Evolutionary conservation across 116 monocot species (phyloP).

Genomic region (Phalaenopsis hybrid): DNA sequence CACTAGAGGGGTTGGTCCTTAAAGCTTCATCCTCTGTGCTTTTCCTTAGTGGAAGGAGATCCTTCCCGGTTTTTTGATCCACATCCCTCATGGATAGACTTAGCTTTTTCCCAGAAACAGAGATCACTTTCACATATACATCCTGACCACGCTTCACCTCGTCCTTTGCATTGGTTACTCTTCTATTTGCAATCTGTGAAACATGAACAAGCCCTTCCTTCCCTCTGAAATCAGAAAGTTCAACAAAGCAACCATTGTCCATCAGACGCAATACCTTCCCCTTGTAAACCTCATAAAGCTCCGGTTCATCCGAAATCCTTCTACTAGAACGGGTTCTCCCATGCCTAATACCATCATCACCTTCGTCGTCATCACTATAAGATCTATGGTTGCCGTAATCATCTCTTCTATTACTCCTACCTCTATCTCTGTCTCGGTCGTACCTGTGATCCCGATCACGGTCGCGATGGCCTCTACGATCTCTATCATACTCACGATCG

Average conservation of each 20-base stretch:
- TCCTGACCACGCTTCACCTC: constrained; percentile 77
- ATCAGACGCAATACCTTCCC: constrained; percentile 80
- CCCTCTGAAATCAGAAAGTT: constrained; percentile 49
- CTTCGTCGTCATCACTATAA: constrained; percentile 10
- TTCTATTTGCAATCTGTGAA: constrained; percentile 63
- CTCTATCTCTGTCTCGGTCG: constrained; percentile 6
- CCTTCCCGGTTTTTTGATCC: constrained; percentile 86
- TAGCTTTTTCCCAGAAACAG: constrained; percentile 76
- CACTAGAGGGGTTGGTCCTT: constrained; percentile 60
- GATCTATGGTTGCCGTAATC: constrained; percentile 6
- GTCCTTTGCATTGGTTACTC: constrained; percentile 69
- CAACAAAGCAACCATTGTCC: constrained; percentile 91
- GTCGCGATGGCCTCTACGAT: constrained; percentile 6
- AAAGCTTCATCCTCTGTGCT: constrained; percentile 45
- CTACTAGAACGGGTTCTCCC: constrained; percentile 1
- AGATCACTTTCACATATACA: constrained; percentile 89
- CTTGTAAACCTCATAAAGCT: constrained; percentile 46
- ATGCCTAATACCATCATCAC: constrained; percentile 12
- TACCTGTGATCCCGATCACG: constrained; percentile 19
- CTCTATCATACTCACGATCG: constrained; percentile 12
- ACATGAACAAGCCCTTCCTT: constrained; percentile 87
- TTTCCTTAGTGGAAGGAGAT: constrained; percentile 70
- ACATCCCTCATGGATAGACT: constrained; percentile 92
- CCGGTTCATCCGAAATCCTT: constrained; percentile 28
- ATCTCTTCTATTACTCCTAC: constrained; percentile 16